A percentile compares a stretch with the other conserved stretches of the same genome.
phyloP scores from a whole-genome alignment of 306 rosid genomes.

The Comarum palustre region DNA sequence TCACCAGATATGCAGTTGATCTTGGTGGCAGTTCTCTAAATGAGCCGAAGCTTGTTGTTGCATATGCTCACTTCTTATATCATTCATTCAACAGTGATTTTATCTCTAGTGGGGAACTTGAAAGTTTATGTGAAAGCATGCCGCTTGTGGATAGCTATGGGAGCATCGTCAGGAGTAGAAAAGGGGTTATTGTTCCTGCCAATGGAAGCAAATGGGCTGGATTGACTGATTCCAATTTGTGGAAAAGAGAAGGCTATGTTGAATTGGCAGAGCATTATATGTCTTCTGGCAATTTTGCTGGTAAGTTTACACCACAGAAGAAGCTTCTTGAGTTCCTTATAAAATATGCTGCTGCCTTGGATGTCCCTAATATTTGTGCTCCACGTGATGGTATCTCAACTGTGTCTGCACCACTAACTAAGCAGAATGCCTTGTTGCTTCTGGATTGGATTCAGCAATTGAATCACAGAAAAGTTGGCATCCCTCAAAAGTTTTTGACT shows the following conservation, averaged over 20 bases:
- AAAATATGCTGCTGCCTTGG: slow-evolving; percentile 39
- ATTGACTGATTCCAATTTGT: slow-evolving; percentile 54
- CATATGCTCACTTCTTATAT: slow-evolving; percentile 55
- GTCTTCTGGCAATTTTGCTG: slow-evolving; percentile 27
- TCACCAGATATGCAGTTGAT: slow-evolving; percentile 30
- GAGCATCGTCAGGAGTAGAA: neutral
- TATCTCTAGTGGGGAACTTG: slow-evolving; percentile 25
- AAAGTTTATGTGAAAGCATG: slow-evolving; percentile 28
- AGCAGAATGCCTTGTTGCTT: too few relatives aligned
- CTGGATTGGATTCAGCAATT: slow-evolving; percentile 57
- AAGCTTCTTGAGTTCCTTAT: slow-evolving; percentile 42
- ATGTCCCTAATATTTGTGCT: slow-evolving; percentile 57
- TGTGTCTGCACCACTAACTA: too few relatives aligned
- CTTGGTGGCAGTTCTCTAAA: slow-evolving; percentile 17
- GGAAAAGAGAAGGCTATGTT: slow-evolving; percentile 49
- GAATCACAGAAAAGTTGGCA: neutral
- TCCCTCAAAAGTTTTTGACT: slow-evolving; percentile 43
- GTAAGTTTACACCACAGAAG: slow-evolving; percentile 19
- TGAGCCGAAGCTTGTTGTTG: slow-evolving; percentile 26
- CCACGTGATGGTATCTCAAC: slow-evolving; percentile 51
- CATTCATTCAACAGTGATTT: slow-evolving; percentile 26
- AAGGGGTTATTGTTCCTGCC: slow-evolving; percentile 58
- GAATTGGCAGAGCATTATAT: slow-evolving; percentile 55
- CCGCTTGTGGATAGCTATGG: slow-evolving; percentile 68
- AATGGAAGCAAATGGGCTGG: slow-evolving; percentile 62